These are phyloP conservation scores for Citrus inodora DNA, from an alignment of 345 rosid species.

Conservation along the genomic window DNA sequence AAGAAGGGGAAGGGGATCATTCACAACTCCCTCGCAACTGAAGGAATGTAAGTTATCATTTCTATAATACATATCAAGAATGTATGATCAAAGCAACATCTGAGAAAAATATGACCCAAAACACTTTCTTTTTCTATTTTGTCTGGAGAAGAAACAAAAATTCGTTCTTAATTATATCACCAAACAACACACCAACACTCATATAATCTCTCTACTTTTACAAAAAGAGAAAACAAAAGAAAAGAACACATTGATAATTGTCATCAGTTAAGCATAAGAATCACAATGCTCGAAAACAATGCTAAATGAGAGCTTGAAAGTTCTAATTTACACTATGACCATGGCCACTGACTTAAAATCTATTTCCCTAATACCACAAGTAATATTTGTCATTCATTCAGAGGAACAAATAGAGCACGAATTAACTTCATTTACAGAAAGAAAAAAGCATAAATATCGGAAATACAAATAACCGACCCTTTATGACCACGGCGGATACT, in stretches of 20 bases:
- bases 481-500: conserved; percentile 84
- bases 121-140: background rate
- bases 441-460: background rate
- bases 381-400: background rate
- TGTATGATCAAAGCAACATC: background rate
- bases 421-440: too few species aligned
- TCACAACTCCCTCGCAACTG: background rate
- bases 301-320: background rate
- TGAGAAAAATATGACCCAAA: background rate
- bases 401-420: background rate
- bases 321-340: background rate
- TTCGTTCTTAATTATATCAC: background rate
- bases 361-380: background rate
- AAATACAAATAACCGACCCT: conserved; percentile 49
- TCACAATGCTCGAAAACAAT: background rate
- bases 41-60: background rate
- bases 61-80: background rate
- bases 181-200: background rate
- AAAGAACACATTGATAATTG: background rate
- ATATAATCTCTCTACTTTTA: background rate
- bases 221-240: background rate
- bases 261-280: background rate
- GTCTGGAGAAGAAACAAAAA: background rate
- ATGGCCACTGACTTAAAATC: background rate
- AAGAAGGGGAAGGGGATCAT: background rate